Base-by-base conservation (phyloP, 805 yeast species). In the Pichia exigua region DNA sequence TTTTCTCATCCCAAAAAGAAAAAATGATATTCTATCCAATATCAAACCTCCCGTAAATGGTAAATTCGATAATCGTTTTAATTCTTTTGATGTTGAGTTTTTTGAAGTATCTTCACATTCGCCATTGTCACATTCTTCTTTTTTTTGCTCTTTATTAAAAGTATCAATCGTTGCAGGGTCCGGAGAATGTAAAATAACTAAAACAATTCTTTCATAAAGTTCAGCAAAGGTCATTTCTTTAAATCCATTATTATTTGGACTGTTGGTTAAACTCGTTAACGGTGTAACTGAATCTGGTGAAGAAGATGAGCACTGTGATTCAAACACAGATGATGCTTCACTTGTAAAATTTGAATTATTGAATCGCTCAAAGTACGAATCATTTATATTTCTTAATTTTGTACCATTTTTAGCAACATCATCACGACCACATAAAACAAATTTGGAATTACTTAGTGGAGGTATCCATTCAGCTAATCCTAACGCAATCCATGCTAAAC, bases 391-490 rank as follows among this genome's bases (percentile, higher is more conserved):
- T 53, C 70, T 60, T 40, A 69, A 55, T 49, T 66, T 67, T 5
- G 72, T 65, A 28, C 72, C 72, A 52, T 68, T 67, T 50, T 60
- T 67, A 38, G 72, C 68, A 48, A 66, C 58, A 50, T 66, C 69
- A 59, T 78, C 82, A 52, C 81, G 69, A 5, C 84, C 85, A 51
- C 78, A 72, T 43, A 81, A 63, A 2, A 81, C 83, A 71, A 75
- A 77, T 18, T 74, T 72, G 13, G 81, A 75, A 46, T 73, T 71
- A 17, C 72, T 71, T 40, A 80, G 67, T 1, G 87, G 88, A 7
- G 95, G 91, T 32, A 81, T 76, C 96, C 96, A 90, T 65, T 89
- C 96, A 0, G 96, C 92, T 44, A 91, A 69, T 12, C 89, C 90
- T 32, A 88, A 68, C 0, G 96, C 97, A 20, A 87, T 79, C 96